Conservation (phyloP, 2,329 filamentous ascomycete genomes). For the Leptosphaerulina australis region DNA sequence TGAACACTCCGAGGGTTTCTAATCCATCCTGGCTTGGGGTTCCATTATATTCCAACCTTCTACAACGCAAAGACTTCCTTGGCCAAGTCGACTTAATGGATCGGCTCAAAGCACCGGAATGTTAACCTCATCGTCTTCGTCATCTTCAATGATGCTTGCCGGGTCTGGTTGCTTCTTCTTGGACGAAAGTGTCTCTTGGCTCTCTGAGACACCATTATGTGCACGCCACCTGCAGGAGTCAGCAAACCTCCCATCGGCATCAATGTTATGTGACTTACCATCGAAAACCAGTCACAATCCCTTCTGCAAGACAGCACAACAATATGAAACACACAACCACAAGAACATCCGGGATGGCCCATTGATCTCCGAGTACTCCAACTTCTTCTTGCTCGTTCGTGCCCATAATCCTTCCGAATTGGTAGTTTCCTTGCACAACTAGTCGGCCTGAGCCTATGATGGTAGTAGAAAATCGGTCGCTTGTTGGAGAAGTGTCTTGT, state of each 20-base stretch:
- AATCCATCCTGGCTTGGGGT: no score
- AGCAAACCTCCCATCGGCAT: not conserved
- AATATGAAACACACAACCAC: constrained; percentile 9
- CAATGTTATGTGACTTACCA: not conserved
- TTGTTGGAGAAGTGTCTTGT: not conserved
- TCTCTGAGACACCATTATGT: no score
- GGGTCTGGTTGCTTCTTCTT: no score
- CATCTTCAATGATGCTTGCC: not conserved
- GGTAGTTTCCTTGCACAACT: not conserved
- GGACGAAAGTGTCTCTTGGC: no score
- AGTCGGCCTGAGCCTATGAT: not conserved
- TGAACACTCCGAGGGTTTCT: no score
- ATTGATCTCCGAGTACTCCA: not conserved
- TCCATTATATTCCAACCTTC: no score
- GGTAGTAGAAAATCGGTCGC: not conserved
- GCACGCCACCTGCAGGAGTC: constrained; percentile 3
- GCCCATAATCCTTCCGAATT: constrained; percentile 6
- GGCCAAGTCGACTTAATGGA: no score
- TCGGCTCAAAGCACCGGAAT: constrained; percentile 9
- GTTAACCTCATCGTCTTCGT: constrained; percentile 11
- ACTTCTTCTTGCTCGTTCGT: not conserved
- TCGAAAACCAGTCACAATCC: not conserved
- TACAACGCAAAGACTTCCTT: no score
- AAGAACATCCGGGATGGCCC: constrained; percentile 6
- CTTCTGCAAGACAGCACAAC: constrained; percentile 5